Evolutionary conservation across 2,329 filamentous ascomycete species (phyloP), one percentile per base, ranked within the genome.

Genomic region (Daldinia eschscholtzii): DNA sequence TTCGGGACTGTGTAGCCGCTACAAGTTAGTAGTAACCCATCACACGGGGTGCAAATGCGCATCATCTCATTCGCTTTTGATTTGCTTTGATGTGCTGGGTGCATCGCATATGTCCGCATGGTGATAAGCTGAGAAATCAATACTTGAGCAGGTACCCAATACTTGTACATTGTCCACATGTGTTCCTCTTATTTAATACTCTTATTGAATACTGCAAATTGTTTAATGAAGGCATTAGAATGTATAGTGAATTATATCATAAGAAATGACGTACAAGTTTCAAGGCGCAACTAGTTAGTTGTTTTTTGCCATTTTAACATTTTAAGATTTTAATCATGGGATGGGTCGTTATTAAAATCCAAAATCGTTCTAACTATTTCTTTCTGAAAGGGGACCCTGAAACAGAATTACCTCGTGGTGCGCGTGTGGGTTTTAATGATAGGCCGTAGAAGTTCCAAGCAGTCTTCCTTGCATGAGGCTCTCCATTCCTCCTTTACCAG

Each of bases 41-140:
- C 64, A 41, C 46, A 37, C 57, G 33, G 58, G 61, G 60, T 44
- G 58, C 46, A 57, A 2, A 57, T 30, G 55, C 28, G 62, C 61
- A 64, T 48, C 59, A 64, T 67, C 56, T 64, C n/a, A 67, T 67
- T 70, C 59, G 65, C 59, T 61, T 61, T 65, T 64, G 13, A 67
- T 67, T 70, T 61, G 65, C 59, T 61, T 61, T 65, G 60, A 61
- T 66, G 69, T 33, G 66, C 66, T 69, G 66, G 66, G 61, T 61
- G 61, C 69, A 67, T 65, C 53, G 61, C 65, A 71, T 69, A 64
- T 66, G 64, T 52, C 53, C 53, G 44, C 46, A 13, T 52, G 62
- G 46, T 26, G 62, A 64, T 37, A 20, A 62, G 65, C 58, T 66
- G 52, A 23, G 20, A 23, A 23, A 23, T 23, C 20, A 23, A 23